These are phyloP conservation scores for Voacanga thouarsii DNA, from an alignment of 257 asterid species.

Conservation along the genomic window DNA sequence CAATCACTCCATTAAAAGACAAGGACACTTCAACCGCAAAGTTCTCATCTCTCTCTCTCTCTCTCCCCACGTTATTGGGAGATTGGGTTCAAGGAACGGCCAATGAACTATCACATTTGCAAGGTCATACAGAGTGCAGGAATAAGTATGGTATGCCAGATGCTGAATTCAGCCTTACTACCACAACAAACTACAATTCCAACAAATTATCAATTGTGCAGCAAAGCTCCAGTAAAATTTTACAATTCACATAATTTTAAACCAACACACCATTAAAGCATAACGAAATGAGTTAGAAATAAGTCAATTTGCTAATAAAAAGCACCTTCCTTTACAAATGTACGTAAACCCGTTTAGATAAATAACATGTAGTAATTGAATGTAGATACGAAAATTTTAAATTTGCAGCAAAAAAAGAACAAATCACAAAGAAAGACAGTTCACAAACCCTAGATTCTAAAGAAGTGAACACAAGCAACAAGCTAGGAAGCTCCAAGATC, in stretches of 20 bases:
- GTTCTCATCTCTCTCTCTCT: neutral
- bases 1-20: neutral
- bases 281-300: neutral
- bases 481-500: constrained; percentile 20
- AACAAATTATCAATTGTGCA: neutral
- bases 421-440: neutral
- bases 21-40: neutral
- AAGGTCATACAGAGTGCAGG: neutral
- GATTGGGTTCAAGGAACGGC: neutral
- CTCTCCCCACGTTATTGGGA: too few relatives aligned
- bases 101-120: neutral
- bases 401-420: neutral
- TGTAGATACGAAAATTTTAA: neutral
- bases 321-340: neutral
- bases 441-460: constrained; percentile 21
- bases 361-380: neutral
- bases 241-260: neutral
- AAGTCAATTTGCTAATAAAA: neutral
- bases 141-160: neutral
- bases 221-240: neutral
- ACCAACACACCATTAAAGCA: neutral
- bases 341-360: neutral
- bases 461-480: neutral
- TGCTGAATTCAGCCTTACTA: neutral
- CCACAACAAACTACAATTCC: neutral